Base-by-base conservation (phyloP, 345 rosid genomes). In the Conringia planisiliqua region DNA sequence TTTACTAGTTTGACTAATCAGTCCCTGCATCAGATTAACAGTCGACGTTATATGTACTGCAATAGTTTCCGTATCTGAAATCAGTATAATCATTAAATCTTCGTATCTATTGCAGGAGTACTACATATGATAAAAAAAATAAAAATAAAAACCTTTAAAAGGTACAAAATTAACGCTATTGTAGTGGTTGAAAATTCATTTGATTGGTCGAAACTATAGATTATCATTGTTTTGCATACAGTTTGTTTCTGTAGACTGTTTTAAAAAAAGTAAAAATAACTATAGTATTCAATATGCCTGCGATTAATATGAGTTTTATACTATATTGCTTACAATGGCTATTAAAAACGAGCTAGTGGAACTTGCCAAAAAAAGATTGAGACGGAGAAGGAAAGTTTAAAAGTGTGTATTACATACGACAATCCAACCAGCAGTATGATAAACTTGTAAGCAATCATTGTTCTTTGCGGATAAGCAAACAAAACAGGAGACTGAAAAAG, bases 391-490 rank as follows among this genome's bases (percentile, higher is more conserved):
- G 11, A 22, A 50, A 1, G 1, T 4, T 17, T 16, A 2, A 4
- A 51, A 11, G 30, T 10, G 30, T 51, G 56, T 22, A 0, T 50
- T 16, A 16, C 18, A 48, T 48, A 10, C 30, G n/a, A 51, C 60
- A 50, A 51, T 7, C 61, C 43, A 39, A 51, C 44, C 12, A 35
- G 12, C 70, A 63, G 33, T 40, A 52, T 29, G 44, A 40, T 40
- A 52, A 72, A 54, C 63, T 20, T 72, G 0, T 40, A 63, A 40
- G 63, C 63, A 30, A 63, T 17, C 54, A 30, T 20, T 30, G 44
- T 32, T 63, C 36, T 54, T 72, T 64, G 70, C 16, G 12, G 43
- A 54, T 64, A 63, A 73, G 46, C 13, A 26, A 63, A 42, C 71
- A 73, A 32, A 64, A 51, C 8, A 52, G 10, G 10, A 50, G 8